Evolutionary conservation across 192 early-diverging fungal species (phyloP), one percentile per base, ranked within the genome.

Genomic region (Linnemannia exigua): DNA sequence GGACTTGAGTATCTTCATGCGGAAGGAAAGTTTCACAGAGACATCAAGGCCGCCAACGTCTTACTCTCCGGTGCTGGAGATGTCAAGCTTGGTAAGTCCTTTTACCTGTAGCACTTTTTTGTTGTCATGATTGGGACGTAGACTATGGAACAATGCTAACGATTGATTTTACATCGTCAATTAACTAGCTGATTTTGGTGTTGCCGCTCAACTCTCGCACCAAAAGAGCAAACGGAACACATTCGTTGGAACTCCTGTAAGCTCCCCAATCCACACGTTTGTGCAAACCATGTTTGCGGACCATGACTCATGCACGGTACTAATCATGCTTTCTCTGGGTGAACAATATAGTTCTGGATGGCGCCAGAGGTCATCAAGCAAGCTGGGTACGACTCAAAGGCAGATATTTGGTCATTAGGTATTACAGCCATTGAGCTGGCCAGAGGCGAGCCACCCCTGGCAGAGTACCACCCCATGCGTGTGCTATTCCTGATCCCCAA

Each of bases 31-130:
- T 89, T 97, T 58, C 96, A 97, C 76, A 90, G 95, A 82, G 98
- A 99, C 83, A 97, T 99, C 79, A 99, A 99, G 92, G 96, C 96
- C 9, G 97, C 97, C 41, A 98, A 98, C 76, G 91, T 99, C n/a
- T 87, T 93, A 33, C 91, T 93, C 72, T 89, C 88, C 0, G 88
- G 72, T 36, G 68, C 82, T 44, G 88, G 88, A 58, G 82, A 89
- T 52, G 88, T 89, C 28, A 89, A 89, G 75, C 73, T 89, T n/a
- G 88, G 88, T 89, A 84, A 44, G 48, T 19, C 37, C 66, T 3
- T 9, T 51, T 5, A 22, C 2, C 52, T 12, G 46, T 5, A 38
- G 31, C 15, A 11, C 38, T 20, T 1, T 20, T 0, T 33, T 72
- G 15, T 31, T 51, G 71, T 50, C 28, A 14, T 14, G 2, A 25